Evolutionary conservation across 345 rosid genomes (phyloP), one percentile per base, ranked within the genome.

Genomic region (Citrus mangshanensis): DNA sequence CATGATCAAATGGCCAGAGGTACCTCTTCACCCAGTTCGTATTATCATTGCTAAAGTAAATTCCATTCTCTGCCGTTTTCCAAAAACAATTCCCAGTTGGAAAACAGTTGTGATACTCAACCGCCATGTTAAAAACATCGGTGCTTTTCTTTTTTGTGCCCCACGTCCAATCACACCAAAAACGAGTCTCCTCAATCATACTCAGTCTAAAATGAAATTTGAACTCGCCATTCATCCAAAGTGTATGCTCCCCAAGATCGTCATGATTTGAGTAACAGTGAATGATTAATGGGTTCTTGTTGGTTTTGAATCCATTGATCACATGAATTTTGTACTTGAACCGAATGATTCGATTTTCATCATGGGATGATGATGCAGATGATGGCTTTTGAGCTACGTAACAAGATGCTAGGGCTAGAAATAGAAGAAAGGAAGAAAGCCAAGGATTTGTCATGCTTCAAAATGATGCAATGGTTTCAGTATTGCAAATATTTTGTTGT

Each of bases 251-350:
- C 18, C 18, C 51, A 46, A 12, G 51, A 68, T 80, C 70, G 27
- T 68, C 74, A 19, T 80, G 70, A 16, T 35, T 46, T 3, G 79
- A 74, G 30, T 74, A 30, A n/a, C 74, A 79, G 13, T 59, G 72
- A 8, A 79, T 13, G 14, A 58, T 5, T 18, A 79, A 21, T 61
- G 76, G 76, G 5, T 46, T 37, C 38, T 73, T 12, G 24, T 79
- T 67, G 78, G 32, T 62, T 7, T 42, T 16, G 46, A 74, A 49
- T 9, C 54, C 74, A 59, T 74, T 74, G 19, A 65, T 55, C 1
- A 79, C 22, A 18, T 56, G 49, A 62, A 72, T 72, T 4, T 58
- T 62, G 71, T 3, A 79, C 7, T 56, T 72, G 3, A 63, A 40
- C 27, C 73, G 30, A 69, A 16, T 14, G 4, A n/a, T 13, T 24